Evolutionary conservation across 1,284 basidiomycete genomes (phyloP).

Genomic region (Irpex rosettiformis): DNA sequence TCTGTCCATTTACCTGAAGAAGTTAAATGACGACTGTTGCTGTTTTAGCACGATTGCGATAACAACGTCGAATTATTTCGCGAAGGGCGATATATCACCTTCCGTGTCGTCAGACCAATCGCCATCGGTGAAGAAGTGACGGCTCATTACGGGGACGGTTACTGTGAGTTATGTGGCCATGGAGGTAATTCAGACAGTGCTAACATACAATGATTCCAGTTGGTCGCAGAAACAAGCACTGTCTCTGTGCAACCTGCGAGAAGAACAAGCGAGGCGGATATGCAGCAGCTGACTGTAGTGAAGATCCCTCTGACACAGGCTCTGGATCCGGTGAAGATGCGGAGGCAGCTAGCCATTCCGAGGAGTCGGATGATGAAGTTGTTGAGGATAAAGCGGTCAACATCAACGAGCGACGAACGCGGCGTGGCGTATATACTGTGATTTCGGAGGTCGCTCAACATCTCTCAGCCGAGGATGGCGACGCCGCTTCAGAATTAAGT

Average conservation of each 20-base stretch:
- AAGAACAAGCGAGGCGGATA: conserved; percentile 73
- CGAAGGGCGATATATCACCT: conserved; percentile 85
- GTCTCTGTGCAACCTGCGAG: conserved; percentile 90
- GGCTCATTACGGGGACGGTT: conserved; percentile 80
- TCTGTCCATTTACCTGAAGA: conserved; percentile 1
- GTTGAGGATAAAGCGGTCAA: conserved; percentile 34
- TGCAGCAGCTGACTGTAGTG: conserved; percentile 50
- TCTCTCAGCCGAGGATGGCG: conserved; percentile 33
- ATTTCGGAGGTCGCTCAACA: conserved; percentile 52
- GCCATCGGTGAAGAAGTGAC: conserved; percentile 83
- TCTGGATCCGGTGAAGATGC: conserved; percentile 39
- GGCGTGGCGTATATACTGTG: conserved; percentile 73
- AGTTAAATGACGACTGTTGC: conserved; percentile 16
- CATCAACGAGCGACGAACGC: conserved; percentile 70
- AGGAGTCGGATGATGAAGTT: conserved; percentile 33
- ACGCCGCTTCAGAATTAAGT: conserved; percentile 40
- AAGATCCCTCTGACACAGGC: conserved; percentile 38
- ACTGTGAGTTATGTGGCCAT: conserved; percentile 54
- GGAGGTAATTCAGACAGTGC: neutral
- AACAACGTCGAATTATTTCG: conserved; percentile 88
- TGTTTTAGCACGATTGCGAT: conserved; percentile 79
- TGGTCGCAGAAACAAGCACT: conserved; percentile 81
- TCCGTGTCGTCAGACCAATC: conserved; percentile 81
- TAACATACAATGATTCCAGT: conserved; percentile 63
- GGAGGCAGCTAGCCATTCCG: conserved; percentile 19